These are phyloP conservation scores for Neoascochyta sp. DNA, from an alignment of 2,329 filamentous ascomycete genomes.

Conservation along the genomic window DNA sequence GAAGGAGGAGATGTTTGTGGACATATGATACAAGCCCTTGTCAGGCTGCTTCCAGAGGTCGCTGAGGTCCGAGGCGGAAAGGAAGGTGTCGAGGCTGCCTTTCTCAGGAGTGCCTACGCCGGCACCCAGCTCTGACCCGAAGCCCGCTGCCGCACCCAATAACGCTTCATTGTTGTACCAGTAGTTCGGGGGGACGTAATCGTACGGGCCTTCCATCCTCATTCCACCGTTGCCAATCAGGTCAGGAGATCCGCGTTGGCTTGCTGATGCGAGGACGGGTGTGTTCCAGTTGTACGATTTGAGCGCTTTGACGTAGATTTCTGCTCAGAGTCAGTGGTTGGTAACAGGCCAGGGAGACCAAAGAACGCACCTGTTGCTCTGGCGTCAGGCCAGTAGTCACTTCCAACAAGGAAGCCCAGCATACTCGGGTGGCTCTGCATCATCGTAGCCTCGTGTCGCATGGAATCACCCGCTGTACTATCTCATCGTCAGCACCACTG, in stretches of 20 bases:
- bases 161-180: constrained; percentile 55
- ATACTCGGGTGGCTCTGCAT: constrained; percentile 59
- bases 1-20: constrained; percentile 53
- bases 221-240: constrained; percentile 56
- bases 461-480: constrained; percentile 53
- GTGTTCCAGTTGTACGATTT: constrained; percentile 52
- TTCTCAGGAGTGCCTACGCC: constrained; percentile 61
- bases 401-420: constrained; percentile 57
- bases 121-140: constrained; percentile 60
- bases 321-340: too few species aligned
- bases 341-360: too few species aligned
- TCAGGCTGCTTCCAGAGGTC: constrained; percentile 56
- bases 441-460: constrained; percentile 59
- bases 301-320: constrained; percentile 54
- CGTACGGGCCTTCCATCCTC: constrained; percentile 65
- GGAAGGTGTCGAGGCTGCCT: constrained; percentile 52
- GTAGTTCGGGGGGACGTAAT: constrained; percentile 64
- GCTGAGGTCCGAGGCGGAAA: constrained; percentile 50
- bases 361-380: constrained; percentile 50
- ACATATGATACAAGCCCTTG: constrained; percentile 59
- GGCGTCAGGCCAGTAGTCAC: constrained; percentile 62
- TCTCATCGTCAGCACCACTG: too few species aligned
- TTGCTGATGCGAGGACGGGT: constrained; percentile 57
- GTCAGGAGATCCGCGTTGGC: constrained; percentile 52
- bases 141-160: constrained; percentile 58